Evolutionary conservation across 1,139 yeast species (phyloP).

Genomic region (Yamadazyma pseudoaaseri): DNA sequence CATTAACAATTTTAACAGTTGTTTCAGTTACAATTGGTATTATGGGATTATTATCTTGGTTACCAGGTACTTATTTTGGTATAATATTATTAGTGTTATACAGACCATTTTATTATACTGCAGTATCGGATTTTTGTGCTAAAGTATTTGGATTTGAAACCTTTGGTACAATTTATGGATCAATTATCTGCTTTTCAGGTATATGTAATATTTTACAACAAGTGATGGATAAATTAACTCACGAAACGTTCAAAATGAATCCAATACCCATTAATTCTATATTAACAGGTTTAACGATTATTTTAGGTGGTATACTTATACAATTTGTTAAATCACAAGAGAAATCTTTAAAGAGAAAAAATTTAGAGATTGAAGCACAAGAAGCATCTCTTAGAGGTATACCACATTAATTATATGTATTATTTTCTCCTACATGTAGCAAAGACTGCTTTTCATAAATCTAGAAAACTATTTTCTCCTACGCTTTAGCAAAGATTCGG

Average conservation of each 20-base stretch:
- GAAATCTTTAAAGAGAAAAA: conserved; percentile 45
- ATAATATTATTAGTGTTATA: conserved; percentile 73
- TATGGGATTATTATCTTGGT: conserved; percentile 58
- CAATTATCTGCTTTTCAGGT: conserved; percentile 80
- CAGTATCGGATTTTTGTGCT: conserved; percentile 87
- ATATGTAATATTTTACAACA: conserved; percentile 72
- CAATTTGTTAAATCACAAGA: conserved; percentile 56
- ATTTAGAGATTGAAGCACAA: conserved; percentile 63
- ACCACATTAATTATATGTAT: conserved; percentile 33
- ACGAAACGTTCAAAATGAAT: conserved; percentile 61
- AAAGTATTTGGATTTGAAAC: conserved; percentile 92
- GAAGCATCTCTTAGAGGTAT: conserved; percentile 49
- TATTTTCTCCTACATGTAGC: too few relatives aligned
- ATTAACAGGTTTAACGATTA: conserved; percentile 51
- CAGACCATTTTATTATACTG: conserved; percentile 90
- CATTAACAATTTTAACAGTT: conserved; percentile 50
- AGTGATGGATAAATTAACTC: conserved; percentile 67
- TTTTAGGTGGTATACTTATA: conserved; percentile 55
- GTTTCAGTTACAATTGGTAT: conserved; percentile 65
- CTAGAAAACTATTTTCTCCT: conserved; percentile 2
- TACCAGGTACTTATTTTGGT: conserved; percentile 58
- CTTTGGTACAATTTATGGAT: conserved; percentile 90
- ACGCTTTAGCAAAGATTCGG: conserved; percentile 20
- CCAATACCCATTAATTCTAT: conserved; percentile 73
- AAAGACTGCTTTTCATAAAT: too few relatives aligned